phyloP scores from a whole-genome alignment of 2,329 filamentous ascomycete species.

The Hypoxylon sp. region DNA sequence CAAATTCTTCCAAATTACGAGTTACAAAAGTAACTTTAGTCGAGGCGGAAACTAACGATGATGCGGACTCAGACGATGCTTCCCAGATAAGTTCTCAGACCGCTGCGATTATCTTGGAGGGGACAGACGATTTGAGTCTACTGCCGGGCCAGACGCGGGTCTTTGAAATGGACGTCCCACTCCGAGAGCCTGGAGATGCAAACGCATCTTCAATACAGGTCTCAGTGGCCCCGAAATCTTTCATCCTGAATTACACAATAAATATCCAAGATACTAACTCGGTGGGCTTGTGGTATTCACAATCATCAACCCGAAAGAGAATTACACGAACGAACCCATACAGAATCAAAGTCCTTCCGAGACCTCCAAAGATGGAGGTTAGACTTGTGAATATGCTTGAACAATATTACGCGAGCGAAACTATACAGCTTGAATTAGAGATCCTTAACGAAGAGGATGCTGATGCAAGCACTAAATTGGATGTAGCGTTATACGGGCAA shows the following conservation, averaged over 20 bases:
- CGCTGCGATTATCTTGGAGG: conserved; percentile 62
- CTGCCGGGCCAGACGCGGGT: conserved; percentile 77
- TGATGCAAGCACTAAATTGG: conserved; percentile 78
- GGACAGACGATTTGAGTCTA: conserved; percentile 75
- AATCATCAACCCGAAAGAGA: conserved; percentile 61
- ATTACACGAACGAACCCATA: conserved; percentile 66
- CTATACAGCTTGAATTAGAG: conserved; percentile 76
- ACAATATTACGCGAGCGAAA: conserved; percentile 90
- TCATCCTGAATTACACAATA: conserved; percentile 77
- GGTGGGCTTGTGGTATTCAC: conserved; percentile 66
- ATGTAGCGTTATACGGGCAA: conserved; percentile 76
- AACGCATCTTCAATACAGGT: conserved; percentile 76
- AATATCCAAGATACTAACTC: conserved; percentile 62
- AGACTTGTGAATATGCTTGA: conserved; percentile 72
- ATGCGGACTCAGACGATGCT: conserved; percentile 49
- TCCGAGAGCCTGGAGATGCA: conserved; percentile 87
- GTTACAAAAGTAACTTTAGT: conserved; percentile 44
- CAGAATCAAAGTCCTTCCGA: conserved; percentile 81
- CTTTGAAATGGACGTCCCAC: conserved; percentile 78
- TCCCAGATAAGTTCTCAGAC: conserved; percentile 48
- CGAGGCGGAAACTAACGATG: conserved; percentile 50
- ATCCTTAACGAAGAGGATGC: conserved; percentile 88
- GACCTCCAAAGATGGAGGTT: conserved; percentile 92
- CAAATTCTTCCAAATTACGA: conserved; percentile 32
- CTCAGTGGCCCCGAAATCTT: conserved; percentile 73